Conservation (phyloP, 768 basidiomycete genomes). For the Sistotremastrum niveocremeum region DNA sequence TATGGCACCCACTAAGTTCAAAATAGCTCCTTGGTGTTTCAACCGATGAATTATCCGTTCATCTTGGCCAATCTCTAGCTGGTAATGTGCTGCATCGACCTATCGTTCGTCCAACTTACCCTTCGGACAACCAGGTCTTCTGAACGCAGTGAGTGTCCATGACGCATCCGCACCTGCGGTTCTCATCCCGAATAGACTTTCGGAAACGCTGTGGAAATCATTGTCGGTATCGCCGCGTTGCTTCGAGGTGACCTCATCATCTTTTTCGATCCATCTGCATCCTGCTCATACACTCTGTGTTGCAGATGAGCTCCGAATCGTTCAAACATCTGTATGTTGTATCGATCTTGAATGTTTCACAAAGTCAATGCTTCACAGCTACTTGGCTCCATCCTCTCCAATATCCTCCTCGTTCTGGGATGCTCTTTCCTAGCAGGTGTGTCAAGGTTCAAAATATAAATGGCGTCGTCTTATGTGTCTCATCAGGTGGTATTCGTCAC, state of each 20-base stretch:
- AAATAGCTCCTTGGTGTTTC: too few relatives aligned
- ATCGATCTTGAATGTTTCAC: background rate
- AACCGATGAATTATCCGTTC: too few relatives aligned
- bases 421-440: constrained; percentile 78
- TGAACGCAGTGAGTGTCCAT: constrained; percentile 41
- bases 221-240: constrained; percentile 78
- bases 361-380: constrained; percentile 31
- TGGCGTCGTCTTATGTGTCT: background rate
- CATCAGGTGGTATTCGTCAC: constrained; percentile 47
- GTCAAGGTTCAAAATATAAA: constrained; percentile 7
- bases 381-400: constrained; percentile 85
- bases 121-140: constrained; percentile 42
- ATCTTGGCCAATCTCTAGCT: background rate
- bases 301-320: constrained; percentile 69
- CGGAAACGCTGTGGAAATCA: constrained; percentile 78
- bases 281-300: background rate
- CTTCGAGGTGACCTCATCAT: constrained; percentile 40
- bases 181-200: constrained; percentile 29
- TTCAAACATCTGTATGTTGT: constrained; percentile 68
- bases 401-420: constrained; percentile 79
- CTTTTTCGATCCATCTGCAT: background rate
- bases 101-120: background rate
- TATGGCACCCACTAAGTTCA: too few relatives aligned
- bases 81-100: background rate
- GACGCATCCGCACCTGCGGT: constrained; percentile 15